Evolutionary conservation across 306 rosid genomes (phyloP).

Genomic region (Sophora flavescens): DNA sequence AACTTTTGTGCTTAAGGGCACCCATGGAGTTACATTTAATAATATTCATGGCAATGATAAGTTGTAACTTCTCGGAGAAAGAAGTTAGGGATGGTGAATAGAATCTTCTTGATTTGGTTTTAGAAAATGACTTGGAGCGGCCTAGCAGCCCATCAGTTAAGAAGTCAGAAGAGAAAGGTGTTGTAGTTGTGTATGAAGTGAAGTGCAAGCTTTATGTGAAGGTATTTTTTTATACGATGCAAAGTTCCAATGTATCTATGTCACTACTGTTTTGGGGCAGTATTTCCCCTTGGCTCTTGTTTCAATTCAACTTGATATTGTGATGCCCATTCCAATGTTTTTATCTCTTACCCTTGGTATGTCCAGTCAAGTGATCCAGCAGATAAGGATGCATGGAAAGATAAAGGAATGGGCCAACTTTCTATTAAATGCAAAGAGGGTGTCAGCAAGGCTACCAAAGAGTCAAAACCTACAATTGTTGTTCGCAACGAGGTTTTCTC

Average conservation of each 20-base stretch:
- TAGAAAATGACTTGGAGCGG: slow-evolving; percentile 80
- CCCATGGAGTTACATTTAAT: slow-evolving; percentile 1
- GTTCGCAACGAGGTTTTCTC: slow-evolving; percentile 91
- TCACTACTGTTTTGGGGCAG: slow-evolving; percentile 2
- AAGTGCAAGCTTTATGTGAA: slow-evolving; percentile 96
- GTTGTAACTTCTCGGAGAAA: slow-evolving; percentile 33
- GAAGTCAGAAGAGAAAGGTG: slow-evolving; percentile 90
- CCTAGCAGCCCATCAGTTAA: slow-evolving; percentile 98
- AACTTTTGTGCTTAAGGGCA: not conserved
- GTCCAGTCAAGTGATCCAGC: slow-evolving; percentile 86
- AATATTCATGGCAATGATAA: slow-evolving; percentile 34
- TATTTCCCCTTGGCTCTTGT: slow-evolving; percentile 29
- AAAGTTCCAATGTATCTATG: slow-evolving; percentile 16
- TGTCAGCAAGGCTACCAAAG: slow-evolving; percentile 84
- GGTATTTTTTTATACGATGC: slow-evolving; percentile 54
- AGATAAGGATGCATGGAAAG: slow-evolving; percentile 90
- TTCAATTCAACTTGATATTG: slow-evolving; percentile 23
- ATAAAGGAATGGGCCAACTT: slow-evolving; percentile 89
- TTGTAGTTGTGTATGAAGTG: slow-evolving; percentile 86
- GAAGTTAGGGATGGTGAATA: slow-evolving; percentile 24
- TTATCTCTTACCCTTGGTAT: slow-evolving; percentile 32
- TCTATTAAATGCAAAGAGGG: slow-evolving; percentile 96
- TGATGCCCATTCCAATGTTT: slow-evolving; percentile 28
- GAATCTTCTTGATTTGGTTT: slow-evolving; percentile 41
- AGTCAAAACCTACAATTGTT: slow-evolving; percentile 90